Conservation (phyloP, 2,329 filamentous ascomycete species). For the Pochonia chlamydosporia region DNA sequence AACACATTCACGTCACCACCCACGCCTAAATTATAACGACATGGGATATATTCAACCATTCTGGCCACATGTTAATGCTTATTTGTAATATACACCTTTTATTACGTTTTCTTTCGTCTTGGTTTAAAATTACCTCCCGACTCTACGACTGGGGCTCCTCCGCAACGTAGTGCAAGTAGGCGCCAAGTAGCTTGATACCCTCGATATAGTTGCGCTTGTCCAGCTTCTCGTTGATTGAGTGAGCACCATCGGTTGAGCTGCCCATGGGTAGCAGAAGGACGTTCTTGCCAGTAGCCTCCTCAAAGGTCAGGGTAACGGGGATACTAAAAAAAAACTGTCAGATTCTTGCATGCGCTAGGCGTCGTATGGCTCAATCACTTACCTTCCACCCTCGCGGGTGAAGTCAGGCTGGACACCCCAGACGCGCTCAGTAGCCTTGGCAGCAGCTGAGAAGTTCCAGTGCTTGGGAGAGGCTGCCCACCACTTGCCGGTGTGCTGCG, state of each 20-base stretch:
- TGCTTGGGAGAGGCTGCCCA: constrained; percentile 97
- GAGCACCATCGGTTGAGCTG: constrained; percentile 90
- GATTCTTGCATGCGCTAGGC: background rate
- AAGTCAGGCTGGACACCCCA: constrained; percentile 92
- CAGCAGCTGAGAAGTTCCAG: constrained; percentile 95
- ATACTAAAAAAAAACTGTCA: constrained; percentile 55
- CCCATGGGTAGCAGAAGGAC: constrained; percentile 95
- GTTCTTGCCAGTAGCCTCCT: constrained; percentile 97
- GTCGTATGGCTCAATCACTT: constrained; percentile 23
- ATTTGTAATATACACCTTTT: background rate
- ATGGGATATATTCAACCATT: background rate
- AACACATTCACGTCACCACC: too few relatives aligned
- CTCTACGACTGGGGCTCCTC: constrained; percentile 64
- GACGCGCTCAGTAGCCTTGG: constrained; percentile 93
- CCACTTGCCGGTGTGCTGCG: constrained; percentile 94
- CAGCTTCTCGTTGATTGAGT: constrained; percentile 98
- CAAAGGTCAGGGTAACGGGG: constrained; percentile 93
- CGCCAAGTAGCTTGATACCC: constrained; percentile 90
- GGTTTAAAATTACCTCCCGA: background rate
- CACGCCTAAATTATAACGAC: background rate
- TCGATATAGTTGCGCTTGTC: constrained; percentile 98
- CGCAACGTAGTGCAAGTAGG: constrained; percentile 93
- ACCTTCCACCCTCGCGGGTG: constrained; percentile 90
- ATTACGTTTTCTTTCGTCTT: background rate
- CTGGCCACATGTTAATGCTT: background rate